These are phyloP conservation scores for Sungouiella thailandica DNA, from an alignment of 805 yeast genomes.

Conservation along the genomic window DNA sequence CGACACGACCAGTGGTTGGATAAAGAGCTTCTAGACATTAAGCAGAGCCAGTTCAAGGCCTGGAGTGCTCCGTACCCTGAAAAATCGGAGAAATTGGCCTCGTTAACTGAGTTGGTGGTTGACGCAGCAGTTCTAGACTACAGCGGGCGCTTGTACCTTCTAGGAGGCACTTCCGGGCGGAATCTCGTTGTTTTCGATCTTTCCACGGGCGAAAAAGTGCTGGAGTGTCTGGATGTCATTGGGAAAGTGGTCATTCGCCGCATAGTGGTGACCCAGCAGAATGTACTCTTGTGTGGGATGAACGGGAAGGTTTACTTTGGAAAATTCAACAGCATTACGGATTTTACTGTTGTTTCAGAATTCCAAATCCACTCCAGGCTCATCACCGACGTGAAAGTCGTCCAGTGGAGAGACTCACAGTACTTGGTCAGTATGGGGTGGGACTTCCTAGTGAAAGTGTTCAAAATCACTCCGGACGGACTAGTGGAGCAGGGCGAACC, in stretches of 20 bases:
- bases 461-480: conserved; percentile 20
- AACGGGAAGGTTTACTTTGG: conserved; percentile 40
- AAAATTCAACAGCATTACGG: conserved; percentile 1
- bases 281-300: conserved; percentile 45
- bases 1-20: conserved; percentile 29
- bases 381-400: conserved; percentile 32
- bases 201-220: conserved; percentile 6
- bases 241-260: conserved; percentile 32
- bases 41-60: conserved; percentile 10
- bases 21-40: conserved; percentile 16
- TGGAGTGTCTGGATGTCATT: conserved; percentile 12
- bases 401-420: conserved; percentile 15
- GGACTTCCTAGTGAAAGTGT: conserved; percentile 44
- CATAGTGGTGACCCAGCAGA: conserved; percentile 21
- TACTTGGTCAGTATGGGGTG: conserved; percentile 55
- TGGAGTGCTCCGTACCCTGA: conserved; percentile 31
- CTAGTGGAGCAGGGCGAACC: conserved; percentile 11
- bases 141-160: conserved; percentile 2
- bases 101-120: conserved; percentile 21
- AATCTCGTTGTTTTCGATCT: conserved; percentile 16
- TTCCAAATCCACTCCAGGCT: conserved; percentile 31
- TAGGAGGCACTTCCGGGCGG: conserved; percentile 17
- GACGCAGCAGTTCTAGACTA: conserved; percentile 7
- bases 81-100: conserved; percentile 4
- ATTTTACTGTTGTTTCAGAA: conserved; percentile 8